A percentile compares a stretch with the other conserved stretches of the same genome.
Conservation (phyloP, 129 eudicot species). For the Tagetes erecta region DNA sequence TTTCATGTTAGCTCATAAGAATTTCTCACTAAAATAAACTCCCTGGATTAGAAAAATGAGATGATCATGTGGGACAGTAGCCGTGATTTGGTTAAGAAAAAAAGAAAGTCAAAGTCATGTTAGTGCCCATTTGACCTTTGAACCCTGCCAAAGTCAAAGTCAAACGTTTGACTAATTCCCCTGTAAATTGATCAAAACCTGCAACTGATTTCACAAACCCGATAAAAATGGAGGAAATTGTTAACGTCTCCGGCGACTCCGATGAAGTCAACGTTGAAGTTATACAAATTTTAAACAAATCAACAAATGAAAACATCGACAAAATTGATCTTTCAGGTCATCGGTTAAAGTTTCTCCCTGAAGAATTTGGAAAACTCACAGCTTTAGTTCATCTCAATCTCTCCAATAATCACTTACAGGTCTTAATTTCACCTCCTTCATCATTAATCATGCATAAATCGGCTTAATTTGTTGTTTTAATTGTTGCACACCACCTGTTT, state of each 20-base stretch:
- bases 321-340: constrained; percentile 48
- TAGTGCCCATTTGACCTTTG: not conserved
- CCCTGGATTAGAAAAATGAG: too few species aligned
- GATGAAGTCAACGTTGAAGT: constrained; percentile 37
- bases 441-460: too few species aligned
- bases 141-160: constrained; percentile 9
- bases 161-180: constrained; percentile 21
- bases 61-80: too few species aligned
- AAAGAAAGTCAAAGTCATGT: not conserved
- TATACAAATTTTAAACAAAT: constrained; percentile 17
- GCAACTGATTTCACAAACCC: not conserved
- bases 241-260: constrained; percentile 25
- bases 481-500: constrained; percentile 14
- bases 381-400: constrained; percentile 44
- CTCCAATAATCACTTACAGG: constrained; percentile 56
- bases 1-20: too few species aligned
- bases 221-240: constrained; percentile 18
- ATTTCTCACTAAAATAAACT: too few species aligned
- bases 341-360: constrained; percentile 39
- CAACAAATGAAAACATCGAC: constrained; percentile 15
- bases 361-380: constrained; percentile 42
- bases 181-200: not conserved
- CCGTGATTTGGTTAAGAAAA: too few species aligned
- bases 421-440: not conserved
- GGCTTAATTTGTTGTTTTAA: not conserved